Base-by-base conservation (phyloP, 1,284 basidiomycete genomes). In the Naganishia liquefaciens region DNA sequence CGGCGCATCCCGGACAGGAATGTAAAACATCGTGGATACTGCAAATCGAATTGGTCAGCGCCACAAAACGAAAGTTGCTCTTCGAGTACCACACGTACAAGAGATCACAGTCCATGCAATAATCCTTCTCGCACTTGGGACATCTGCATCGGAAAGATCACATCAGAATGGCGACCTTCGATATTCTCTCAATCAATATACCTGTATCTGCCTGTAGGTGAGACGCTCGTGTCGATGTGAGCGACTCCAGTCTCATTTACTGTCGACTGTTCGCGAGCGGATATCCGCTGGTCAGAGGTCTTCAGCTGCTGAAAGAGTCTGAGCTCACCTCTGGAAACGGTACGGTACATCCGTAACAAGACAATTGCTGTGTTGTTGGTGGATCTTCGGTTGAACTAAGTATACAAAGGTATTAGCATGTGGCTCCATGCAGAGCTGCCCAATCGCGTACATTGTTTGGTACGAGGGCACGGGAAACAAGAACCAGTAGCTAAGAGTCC, bases 311-410 rank as follows among this genome's bases (percentile, higher is more conserved):
- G n/a, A n/a, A 3, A 3, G 21, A 51, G 27, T 11, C 28, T 19
- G 17, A 10, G 63, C 81, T 80, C 58, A 76, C 74, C 40, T 71
- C 65, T 19, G 80, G 80, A 76, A 94, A 91, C 3, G 81, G 78
- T 19, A 84, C 79, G 17, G 88, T 84, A 72, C 92, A 94, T 0
- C 85, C 89, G 73, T 87, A 86, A 71, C 91, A 93, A 13, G 78
- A 75, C 23, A 61, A 25, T 25, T 60, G 49, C 9, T 30, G 21
- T n/a, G 42, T 15, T 15, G 60, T 33, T 15, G 50, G 5, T 25
- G 71, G 71, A 2, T 77, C 33, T 13, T 37, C 33, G 74, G 17
- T 63, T 47, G 51, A 53, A 33, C 52, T 55, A 19, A 61, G 27
- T 39, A 44, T 52, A 30, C 28, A 64, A 46, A 30, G 63, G 28